Evolutionary conservation across 345 rosid genomes (phyloP), one percentile per base, ranked within the genome.

Genomic region (Clausena lansium): DNA sequence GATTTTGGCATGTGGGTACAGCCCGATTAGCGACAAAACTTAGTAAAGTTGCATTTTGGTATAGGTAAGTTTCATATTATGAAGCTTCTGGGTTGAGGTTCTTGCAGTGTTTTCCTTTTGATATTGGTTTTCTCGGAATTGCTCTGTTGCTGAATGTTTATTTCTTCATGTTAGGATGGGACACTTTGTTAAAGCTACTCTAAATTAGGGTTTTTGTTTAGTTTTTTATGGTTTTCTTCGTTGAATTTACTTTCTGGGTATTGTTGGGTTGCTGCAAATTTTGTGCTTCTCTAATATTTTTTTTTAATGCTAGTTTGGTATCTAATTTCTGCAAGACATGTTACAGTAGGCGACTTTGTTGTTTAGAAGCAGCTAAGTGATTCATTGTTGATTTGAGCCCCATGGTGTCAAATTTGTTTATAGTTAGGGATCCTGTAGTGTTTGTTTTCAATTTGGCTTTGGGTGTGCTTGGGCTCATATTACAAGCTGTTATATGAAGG

Each of bases 1-100:
- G 79, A 71, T 68, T 79, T 76, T 78, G 68, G 67, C 14, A 47
- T 70, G 52, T 77, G 76, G 78, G 67, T 70, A 52, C 79, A 39
- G 72, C 32, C 81, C 28, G 62, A 38, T 63, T 67, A 36, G 67
- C 57, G 74, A 11, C 52, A 66, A 63, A 73, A 58, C 20, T 35
- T 61, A 33, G 71, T 71, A 54, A 33, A 4, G 6, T 54, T 54
- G 22, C 28, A 7, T 57, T 19, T 25, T 55, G 4, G 38, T 17
- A 0, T 50, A 15, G n/a, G 20, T 67, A 63, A 38, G 57, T 27
- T 52, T 63, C 38, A 39, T 64, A 28, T 0, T 62, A 36, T 6
- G 22, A 2, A 67, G 70, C 57, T 47, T 3, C 27, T 58, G 15
- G 32, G 24, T 11, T 47, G 24, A 69, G 2, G 55, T 30, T 35